Evolutionary conservation across 148 eudicot species (phyloP), one percentile per base, ranked within the genome.

Genomic region (Rhododendron kiyosumense): DNA sequence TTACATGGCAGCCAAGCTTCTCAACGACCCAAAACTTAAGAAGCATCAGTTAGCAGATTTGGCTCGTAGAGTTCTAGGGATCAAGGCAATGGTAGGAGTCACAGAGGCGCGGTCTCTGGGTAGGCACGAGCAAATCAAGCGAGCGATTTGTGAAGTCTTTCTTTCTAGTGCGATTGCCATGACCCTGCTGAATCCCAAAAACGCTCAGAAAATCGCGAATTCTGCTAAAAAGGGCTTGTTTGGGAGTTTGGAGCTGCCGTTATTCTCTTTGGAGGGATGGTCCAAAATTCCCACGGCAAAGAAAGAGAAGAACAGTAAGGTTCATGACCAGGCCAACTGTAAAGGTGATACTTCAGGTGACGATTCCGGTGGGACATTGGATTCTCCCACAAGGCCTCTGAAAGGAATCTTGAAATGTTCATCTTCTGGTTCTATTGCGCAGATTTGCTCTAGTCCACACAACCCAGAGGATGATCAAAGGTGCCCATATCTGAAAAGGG

Each of bases 361-460:
- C 59, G 88, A 65, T 54, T 71, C 65, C 0, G 41, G 26, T 8
- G 84, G 34, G 20, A 81, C 41, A 15, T 57, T 9, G 12, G 26
- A 84, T 57, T 84, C 89, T 26, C 80, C 90, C 20, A 4, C 28
- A 3, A 88, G 83, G 87, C 90, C 85, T 10, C 38, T 87, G n/a
- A 90, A 89, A 86, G 92, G 92, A 18, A 90, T 90, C 74, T 54
- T 90, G 88, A 90, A 90, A 79, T 81, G 86, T 75, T 71, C 90
- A 46, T 87, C 92, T 22, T 46, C 86, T 4, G 28, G 74, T 46
- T 78, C 74, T 28, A 36, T 11, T n/a, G 61, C 76, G 13, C 81
- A 17, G 22, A 41, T 84, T 15, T 34, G 80, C 83, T 28, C 86
- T 22, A 83, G 81, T 34, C 26, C 80, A 49, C 11, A 89, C 0